phyloP scores from a whole-genome alignment of 1,139 yeast species.

The Geotrichum reessii region DNA sequence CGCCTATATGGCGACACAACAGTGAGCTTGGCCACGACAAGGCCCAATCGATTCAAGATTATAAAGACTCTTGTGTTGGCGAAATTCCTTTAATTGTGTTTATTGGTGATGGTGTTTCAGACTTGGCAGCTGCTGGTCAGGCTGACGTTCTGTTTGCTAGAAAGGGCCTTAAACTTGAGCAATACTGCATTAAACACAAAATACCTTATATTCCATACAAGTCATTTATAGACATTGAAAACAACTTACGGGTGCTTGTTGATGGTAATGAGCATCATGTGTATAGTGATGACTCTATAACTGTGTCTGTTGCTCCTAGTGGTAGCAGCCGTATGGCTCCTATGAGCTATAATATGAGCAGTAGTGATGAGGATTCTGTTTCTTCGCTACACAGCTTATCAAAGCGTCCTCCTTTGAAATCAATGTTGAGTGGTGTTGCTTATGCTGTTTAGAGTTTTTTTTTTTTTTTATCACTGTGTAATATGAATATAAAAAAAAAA shows the following conservation, averaged over 20 bases:
- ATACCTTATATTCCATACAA: slow-evolving; percentile 42
- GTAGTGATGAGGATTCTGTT: neutral
- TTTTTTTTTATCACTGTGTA: neutral
- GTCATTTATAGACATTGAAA: slow-evolving; percentile 39
- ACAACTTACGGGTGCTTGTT: slow-evolving; percentile 34
- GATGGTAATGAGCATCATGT: slow-evolving; percentile 34
- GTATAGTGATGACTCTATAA: slow-evolving; percentile 22
- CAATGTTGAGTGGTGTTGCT: slow-evolving; percentile 14
- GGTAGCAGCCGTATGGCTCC: slow-evolving; percentile 8
- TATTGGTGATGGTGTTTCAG: slow-evolving; percentile 45
- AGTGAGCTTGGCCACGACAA: slow-evolving; percentile 63
- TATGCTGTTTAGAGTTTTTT: slow-evolving; percentile 1
- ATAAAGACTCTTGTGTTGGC: slow-evolving; percentile 27
- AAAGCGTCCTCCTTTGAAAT: slow-evolving; percentile 5
- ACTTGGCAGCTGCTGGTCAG: slow-evolving; percentile 42
- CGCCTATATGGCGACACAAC: slow-evolving; percentile 55
- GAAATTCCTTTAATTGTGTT: slow-evolving; percentile 37
- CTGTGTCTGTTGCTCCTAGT: slow-evolving; percentile 6
- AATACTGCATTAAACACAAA: slow-evolving; percentile 39
- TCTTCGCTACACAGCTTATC: neutral
- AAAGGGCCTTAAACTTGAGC: slow-evolving; percentile 39
- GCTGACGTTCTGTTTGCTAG: slow-evolving; percentile 44
- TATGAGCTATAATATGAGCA: neutral
- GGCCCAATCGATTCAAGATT: slow-evolving; percentile 53
- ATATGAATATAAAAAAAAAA: no score